Conservation (phyloP, 176 grass and related monocot genomes). For the Oryza glaberrima region DNA sequence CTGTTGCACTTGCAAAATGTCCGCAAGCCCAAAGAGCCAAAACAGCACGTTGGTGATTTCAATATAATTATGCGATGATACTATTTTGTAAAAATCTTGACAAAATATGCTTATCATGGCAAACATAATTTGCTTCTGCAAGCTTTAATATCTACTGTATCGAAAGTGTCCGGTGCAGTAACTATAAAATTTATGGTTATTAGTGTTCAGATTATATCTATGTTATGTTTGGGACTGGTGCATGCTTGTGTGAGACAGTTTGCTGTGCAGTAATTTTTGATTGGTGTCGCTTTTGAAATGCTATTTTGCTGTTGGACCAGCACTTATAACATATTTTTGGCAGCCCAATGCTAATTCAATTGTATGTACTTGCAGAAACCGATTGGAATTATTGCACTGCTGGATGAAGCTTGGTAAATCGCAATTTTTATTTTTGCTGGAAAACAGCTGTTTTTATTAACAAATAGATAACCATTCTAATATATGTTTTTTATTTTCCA, state of each 20-base stretch:
- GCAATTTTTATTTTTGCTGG: conserved; percentile 33
- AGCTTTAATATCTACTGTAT: conserved; percentile 33
- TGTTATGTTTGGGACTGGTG: not conserved
- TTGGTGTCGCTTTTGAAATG: conserved; percentile 11
- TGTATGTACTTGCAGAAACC: conserved; percentile 73
- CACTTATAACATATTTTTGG: too few species aligned
- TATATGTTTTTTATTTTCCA: conserved; percentile 42
- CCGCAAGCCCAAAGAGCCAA: not conserved
- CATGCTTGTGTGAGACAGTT: conserved; percentile 1
- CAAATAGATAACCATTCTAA: conserved; percentile 20
- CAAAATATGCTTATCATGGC: not conserved
- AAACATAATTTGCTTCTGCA: conserved; percentile 16
- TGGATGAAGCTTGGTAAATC: conserved; percentile 98
- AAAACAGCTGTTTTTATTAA: conserved; percentile 29
- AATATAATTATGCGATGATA: not conserved
- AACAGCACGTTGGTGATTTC: not conserved
- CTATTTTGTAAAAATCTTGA: conserved; percentile 10
- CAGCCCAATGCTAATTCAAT: conserved; percentile 26
- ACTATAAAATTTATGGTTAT: not conserved
- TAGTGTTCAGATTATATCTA: not conserved
- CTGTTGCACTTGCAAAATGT: not conserved
- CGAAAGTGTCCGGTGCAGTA: not conserved
- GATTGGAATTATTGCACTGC: conserved; percentile 92
- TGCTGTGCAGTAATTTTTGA: conserved; percentile 5
- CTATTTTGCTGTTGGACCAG: conserved; percentile 10